phyloP scores from a whole-genome alignment of 768 basidiomycete species.

The Mycena chlorophos region DNA sequence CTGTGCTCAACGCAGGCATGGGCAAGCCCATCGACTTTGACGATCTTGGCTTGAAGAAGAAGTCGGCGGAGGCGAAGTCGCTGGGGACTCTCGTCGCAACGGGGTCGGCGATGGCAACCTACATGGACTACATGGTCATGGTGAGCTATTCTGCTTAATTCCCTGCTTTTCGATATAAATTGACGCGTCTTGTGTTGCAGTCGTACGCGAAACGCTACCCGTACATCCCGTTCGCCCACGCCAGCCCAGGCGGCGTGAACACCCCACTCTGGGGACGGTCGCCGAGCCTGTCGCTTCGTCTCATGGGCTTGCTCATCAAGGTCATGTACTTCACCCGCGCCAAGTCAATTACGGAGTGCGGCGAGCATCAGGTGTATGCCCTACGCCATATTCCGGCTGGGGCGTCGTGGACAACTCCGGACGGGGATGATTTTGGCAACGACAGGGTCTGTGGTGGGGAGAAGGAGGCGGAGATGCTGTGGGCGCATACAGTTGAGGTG shows the following conservation, averaged over 20 bases:
- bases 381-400: not conserved
- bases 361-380: not conserved
- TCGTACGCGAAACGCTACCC: not conserved
- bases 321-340: not conserved
- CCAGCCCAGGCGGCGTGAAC: not conserved
- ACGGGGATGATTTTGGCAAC: not conserved
- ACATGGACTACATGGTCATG: conserved; percentile 1
- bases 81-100: not conserved
- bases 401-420: not conserved
- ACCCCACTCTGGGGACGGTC: not conserved
- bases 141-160: not conserved
- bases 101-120: not conserved
- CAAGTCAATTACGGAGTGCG: not conserved
- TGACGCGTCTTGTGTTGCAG: not conserved
- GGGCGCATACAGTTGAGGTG: not conserved
- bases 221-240: not conserved
- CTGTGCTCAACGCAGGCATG: not conserved
- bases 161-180: no score
- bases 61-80: not conserved
- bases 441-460: not conserved
- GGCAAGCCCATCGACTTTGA: not conserved
- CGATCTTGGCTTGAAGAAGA: not conserved
- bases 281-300: not conserved
- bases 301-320: not conserved
- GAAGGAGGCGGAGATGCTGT: not conserved